Evolutionary conservation across 2,329 filamentous ascomycete genomes (phyloP), one percentile per base, ranked within the genome.

Genomic region (Cladosporium sp.): DNA sequence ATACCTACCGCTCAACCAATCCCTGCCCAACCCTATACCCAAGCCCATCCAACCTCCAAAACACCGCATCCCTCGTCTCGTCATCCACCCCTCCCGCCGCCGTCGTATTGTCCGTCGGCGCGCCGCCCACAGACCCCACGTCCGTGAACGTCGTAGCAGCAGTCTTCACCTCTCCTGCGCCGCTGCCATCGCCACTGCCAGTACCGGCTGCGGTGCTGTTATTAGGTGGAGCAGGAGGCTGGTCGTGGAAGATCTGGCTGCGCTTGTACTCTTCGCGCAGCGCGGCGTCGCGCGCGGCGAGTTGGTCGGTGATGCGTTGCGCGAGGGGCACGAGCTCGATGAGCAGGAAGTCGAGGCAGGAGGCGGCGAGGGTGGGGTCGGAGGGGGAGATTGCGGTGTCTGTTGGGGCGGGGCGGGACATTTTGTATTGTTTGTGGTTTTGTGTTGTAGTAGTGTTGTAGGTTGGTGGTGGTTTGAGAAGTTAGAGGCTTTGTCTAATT

Each of bases 241-340:
- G 49, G 51, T 64, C 61, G 59, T 73, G 69, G 68, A 75, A 71
- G 61, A 75, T 68, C 51, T 74, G 71, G 57, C 70, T 73, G 28
- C 68, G 68, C 26, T 70, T 66, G 66, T 74, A 75, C 30, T 75
- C 71, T 62, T 74, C 73, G 52, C 72, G 65, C 68, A 82, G 68
- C 28, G 79, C 78, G 69, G 83, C 77, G 67, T 84, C 78, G 62
- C 79, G 76, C 34, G 80, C 81, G 66, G 88, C 87, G 4, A 92
- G 84, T 74, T 95, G 90, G 74, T 89, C 87, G 26, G 92, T 89
- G 68, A 98, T 85, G 70, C 95, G 89, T 79, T 96, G 92, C 5
- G 94, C 92, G 83, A 98, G 90, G 47, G 95, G 95, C 18, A 99
- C 95, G 65, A 99, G 87, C 82, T 99, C 95, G 77, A 98, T 98